A percentile compares a stretch with the other conserved stretches of the same genome.
These are phyloP conservation scores for Penicillium rolfsii DNA, from an alignment of 2,329 filamentous ascomycete species.

Conservation along the genomic window DNA sequence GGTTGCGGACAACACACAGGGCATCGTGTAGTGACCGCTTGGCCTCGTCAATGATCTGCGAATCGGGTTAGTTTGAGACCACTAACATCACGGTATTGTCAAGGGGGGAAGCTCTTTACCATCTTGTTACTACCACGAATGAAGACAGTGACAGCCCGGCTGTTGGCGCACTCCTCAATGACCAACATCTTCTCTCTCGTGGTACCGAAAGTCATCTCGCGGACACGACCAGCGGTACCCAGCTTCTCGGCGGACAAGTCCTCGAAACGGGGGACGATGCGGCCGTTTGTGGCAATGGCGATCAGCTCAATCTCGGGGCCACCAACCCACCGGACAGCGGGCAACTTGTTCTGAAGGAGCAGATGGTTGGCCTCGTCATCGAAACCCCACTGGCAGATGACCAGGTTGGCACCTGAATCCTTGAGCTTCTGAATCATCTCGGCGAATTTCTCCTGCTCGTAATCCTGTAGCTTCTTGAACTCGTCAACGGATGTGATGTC, in stretches of 20 bases:
- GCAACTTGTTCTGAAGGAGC: constrained; percentile 91
- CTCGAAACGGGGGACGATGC: constrained; percentile 96
- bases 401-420: constrained; percentile 92
- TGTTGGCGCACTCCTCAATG: constrained; percentile 99
- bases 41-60: constrained; percentile 94
- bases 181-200: constrained; percentile 99
- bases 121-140: constrained; percentile 99
- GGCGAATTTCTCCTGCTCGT: constrained; percentile 93
- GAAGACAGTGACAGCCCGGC: constrained; percentile 92
- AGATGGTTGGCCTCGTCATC: constrained; percentile 99
- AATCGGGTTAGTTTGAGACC: constrained; percentile 11
- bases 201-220: constrained; percentile 95
- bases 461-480: constrained; percentile 95
- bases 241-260: constrained; percentile 90
- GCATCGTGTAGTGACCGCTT: constrained; percentile 97
- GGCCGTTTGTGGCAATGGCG: constrained; percentile 95
- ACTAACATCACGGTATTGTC: neutral
- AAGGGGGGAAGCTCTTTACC: constrained; percentile 58
- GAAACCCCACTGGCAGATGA: constrained; percentile 99
- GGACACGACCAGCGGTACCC: constrained; percentile 83
- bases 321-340: constrained; percentile 96
- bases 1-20: constrained; percentile 93
- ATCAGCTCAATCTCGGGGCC: constrained; percentile 98
- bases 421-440: constrained; percentile 99
- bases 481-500: constrained; percentile 97